Evolutionary conservation across 768 basidiomycete genomes (phyloP), one percentile per base, ranked within the genome.

Genomic region (Russula sp.): DNA sequence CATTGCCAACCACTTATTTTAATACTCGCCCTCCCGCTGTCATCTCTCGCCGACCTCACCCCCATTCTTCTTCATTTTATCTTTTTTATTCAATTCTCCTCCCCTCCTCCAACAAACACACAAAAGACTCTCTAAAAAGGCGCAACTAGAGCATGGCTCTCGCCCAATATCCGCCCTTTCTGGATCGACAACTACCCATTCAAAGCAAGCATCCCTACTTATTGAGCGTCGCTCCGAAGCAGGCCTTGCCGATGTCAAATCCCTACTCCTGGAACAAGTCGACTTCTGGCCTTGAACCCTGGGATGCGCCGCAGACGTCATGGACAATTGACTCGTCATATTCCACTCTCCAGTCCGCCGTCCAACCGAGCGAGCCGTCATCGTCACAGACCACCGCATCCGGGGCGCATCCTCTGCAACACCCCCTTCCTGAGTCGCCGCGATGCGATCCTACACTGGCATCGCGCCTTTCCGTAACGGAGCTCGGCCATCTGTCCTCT

Each of bases 291-390:
- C 59, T 59, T 48, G 58, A 66, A 32, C 20, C 48, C 22, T 62
- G 61, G 57, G 58, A 59, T 52, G 49, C 62, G 51, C 59, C 68
- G 30, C 62, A 62, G 56, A 51, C 65, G 54, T 67, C 67, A 57
- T 66, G 65, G 68, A 58, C 68, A 60, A 56, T 67, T 57, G 65
- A 67, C 49, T 57, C 68, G 28, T 56, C 67, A 42, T 69, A 63
- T 49, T 67, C 65, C 26, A 63, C 68, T 26, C 51, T 69, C 22
- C 66, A 67, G 55, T 68, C 62, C 26, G 56, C 68, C 42, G 57
- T 67, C 42, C 58, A 57, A 32, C 59, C 62, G 4, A 59, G 48
- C 28, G 57, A 67, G 40, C 67, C 59, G 34, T 9, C 59, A 7
- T 49, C 67, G 2, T 57, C 61, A 8, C 61, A 67, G 38, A 22